Conservation (phyloP, 345 rosid genomes). For the Eucalyptus grandis region DNA sequence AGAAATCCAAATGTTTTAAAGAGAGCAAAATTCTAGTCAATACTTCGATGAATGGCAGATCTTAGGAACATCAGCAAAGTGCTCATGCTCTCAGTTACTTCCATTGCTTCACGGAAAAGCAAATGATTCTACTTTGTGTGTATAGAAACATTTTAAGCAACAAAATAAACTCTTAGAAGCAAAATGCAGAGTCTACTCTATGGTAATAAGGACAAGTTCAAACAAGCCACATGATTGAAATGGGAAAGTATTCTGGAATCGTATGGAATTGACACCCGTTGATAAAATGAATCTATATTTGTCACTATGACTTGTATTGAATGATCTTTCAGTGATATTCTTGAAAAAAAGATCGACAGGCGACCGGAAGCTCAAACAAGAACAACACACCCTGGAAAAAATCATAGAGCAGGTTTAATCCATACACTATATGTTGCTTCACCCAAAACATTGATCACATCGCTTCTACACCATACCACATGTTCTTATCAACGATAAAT, state of each 20-base stretch:
- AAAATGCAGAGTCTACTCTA: neutral
- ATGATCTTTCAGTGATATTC: neutral
- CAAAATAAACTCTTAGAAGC: neutral
- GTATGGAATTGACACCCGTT: neutral
- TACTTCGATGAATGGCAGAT: neutral
- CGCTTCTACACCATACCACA: neutral
- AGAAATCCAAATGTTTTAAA: neutral
- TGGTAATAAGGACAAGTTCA: neutral
- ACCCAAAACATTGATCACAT: neutral
- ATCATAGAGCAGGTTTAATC: neutral
- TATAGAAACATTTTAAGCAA: neutral
- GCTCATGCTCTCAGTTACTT: neutral
- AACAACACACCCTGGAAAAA: slow-evolving; percentile 1
- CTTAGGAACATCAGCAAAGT: neutral
- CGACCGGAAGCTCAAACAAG: neutral
- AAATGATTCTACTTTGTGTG: neutral
- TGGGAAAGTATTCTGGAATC: neutral
- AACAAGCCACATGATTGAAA: neutral
- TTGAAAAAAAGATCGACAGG: neutral
- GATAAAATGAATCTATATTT: neutral
- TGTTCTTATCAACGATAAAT: neutral
- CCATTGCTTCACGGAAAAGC: neutral
- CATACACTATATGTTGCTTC: neutral
- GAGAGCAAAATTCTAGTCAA: neutral
- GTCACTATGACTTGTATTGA: neutral